phyloP scores from a whole-genome alignment of 192 early-diverging fungal species.

The Mortierella alpina region DNA sequence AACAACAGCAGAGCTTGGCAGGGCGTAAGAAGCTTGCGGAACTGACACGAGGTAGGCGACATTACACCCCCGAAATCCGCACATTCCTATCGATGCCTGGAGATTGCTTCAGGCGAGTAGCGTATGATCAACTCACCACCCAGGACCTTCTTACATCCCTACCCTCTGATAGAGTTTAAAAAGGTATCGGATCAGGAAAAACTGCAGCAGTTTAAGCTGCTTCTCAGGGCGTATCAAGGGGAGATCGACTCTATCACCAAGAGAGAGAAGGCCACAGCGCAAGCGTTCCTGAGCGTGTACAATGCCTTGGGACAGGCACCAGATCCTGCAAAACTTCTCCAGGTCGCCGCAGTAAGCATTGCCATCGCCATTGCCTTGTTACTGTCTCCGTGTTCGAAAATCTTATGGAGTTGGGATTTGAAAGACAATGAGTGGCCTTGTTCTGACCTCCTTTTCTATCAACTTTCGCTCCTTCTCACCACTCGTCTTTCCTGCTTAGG shows the following conservation, averaged over 20 bases:
- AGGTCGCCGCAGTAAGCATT: constrained; percentile 62
- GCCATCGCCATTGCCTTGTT: background rate
- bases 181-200: constrained; percentile 83
- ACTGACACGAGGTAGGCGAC: constrained; percentile 77
- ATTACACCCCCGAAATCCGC: background rate
- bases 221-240: constrained; percentile 88
- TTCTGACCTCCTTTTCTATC: background rate
- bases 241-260: constrained; percentile 93
- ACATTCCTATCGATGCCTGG: too few relatives aligned
- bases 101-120: too few relatives aligned
- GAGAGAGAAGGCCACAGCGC: constrained; percentile 85
- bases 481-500: constrained; percentile 29
- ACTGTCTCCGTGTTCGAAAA: background rate
- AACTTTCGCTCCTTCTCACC: background rate
- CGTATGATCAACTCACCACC: background rate
- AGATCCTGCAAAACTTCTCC: constrained; percentile 81
- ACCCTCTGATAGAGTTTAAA: constrained; percentile 73
- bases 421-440: background rate
- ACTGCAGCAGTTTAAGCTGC: constrained; percentile 76
- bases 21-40: constrained; percentile 88
- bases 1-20: constrained; percentile 82
- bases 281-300: constrained; percentile 84
- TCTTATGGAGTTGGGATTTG: background rate
- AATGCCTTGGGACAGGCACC: constrained; percentile 83
- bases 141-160: background rate